These are phyloP conservation scores for Aphanomyces astaci DNA, from an alignment of 352 stramenopile genomes.

Conservation along the genomic window DNA sequence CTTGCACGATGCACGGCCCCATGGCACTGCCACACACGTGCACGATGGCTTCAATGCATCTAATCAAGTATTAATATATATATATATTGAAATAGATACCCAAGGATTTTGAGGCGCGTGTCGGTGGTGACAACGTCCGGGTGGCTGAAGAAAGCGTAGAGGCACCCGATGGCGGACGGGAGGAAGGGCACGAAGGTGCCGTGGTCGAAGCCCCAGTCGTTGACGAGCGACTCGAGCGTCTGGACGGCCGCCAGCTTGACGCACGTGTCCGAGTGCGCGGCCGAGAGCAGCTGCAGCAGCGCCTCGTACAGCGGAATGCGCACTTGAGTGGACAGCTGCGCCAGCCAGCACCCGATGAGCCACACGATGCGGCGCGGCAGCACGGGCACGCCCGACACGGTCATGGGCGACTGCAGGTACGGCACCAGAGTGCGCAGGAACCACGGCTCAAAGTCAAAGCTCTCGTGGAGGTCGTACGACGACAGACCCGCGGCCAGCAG, in stretches of 20 bases:
- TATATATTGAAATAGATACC: not conserved
- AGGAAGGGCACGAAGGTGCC: conserved; percentile 63
- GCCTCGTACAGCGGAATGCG: conserved; percentile 73
- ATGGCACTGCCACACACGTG: conserved; percentile 50
- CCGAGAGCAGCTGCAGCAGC: conserved; percentile 39
- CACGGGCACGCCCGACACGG: conserved; percentile 45
- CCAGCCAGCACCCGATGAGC: conserved; percentile 82
- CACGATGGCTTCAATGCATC: conserved; percentile 62
- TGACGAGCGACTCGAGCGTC: conserved; percentile 71
- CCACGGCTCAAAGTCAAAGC: conserved; percentile 83
- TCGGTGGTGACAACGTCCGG: conserved; percentile 62
- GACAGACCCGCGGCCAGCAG: conserved; percentile 71
- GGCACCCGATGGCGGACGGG: conserved; percentile 42
- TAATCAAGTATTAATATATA: not conserved
- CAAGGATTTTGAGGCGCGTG: conserved; percentile 51
- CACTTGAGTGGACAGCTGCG: conserved; percentile 59
- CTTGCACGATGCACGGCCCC: conserved; percentile 44
- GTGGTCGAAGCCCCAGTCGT: conserved; percentile 75
- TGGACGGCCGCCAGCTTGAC: conserved; percentile 68
- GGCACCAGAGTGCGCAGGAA: conserved; percentile 68
- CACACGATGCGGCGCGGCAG: conserved; percentile 72
- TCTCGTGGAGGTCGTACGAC: conserved; percentile 82
- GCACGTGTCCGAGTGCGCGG: conserved; percentile 34
- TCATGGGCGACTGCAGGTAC: conserved; percentile 36
- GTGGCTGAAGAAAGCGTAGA: conserved; percentile 64